phyloP scores from a whole-genome alignment of 805 yeast species.

The Candida manassasensis region DNA sequence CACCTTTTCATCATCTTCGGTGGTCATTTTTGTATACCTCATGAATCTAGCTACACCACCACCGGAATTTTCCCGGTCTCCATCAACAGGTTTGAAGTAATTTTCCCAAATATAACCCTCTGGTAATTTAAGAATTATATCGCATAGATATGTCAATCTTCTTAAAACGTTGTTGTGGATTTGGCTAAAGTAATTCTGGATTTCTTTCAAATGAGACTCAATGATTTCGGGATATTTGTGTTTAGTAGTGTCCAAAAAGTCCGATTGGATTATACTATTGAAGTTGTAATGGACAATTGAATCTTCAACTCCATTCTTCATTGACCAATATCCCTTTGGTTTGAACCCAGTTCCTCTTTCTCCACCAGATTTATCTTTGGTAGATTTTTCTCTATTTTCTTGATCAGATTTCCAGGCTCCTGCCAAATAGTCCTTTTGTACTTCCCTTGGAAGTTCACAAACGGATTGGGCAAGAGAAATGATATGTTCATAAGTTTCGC shows the following conservation, averaged over 20 bases:
- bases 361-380: too few relatives aligned
- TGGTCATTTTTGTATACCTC: slow-evolving; percentile 20
- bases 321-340: slow-evolving; percentile 23
- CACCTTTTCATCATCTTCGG: slow-evolving; percentile 18
- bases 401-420: slow-evolving; percentile 29
- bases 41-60: slow-evolving; percentile 23
- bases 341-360: slow-evolving; percentile 26
- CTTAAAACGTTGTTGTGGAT: slow-evolving; percentile 17
- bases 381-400: slow-evolving; percentile 17
- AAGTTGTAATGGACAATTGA: slow-evolving; percentile 22
- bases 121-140: slow-evolving; percentile 18
- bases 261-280: slow-evolving; percentile 18
- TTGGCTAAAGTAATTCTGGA: slow-evolving; percentile 16
- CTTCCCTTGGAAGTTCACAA: slow-evolving; percentile 36
- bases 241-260: slow-evolving; percentile 14
- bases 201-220: slow-evolving; percentile 17
- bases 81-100: slow-evolving; percentile 18
- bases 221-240: slow-evolving; percentile 19
- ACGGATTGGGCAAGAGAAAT: slow-evolving; percentile 37
- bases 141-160: slow-evolving; percentile 19
- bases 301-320: slow-evolving; percentile 22
- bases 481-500: slow-evolving; percentile 24
- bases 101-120: slow-evolving; percentile 24
- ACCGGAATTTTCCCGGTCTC: slow-evolving; percentile 18
- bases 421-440: slow-evolving; percentile 31